Evolutionary conservation across 805 yeast species (phyloP), one percentile per base, ranked within the genome.

Genomic region (Kregervanrija pseudodelftensis): DNA sequence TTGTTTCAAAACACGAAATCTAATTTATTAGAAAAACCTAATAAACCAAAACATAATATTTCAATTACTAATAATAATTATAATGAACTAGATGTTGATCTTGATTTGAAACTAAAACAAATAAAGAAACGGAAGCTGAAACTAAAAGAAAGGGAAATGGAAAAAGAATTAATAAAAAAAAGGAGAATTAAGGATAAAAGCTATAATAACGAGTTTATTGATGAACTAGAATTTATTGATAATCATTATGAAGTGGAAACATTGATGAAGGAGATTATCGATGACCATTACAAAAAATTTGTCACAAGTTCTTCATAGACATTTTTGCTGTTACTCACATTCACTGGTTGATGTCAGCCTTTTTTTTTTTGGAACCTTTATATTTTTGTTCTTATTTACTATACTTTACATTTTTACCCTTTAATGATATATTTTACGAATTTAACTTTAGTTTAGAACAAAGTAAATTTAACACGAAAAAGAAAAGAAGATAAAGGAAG

Each of bases 211-310:
- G 22, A 39, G 8, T 32, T 16, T 11, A 43, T 41, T 10, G 58
- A 55, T 47, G 60, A 56, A 28, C 52, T 48, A 30, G 60, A 57
- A 42, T 47, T 57, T 30, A 47, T 48, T 41, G 46, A 48, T 30
- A 49, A 48, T 44, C 42, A 39, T 13, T 55, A 54, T 36, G 58
- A 57, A 37, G 49, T 49, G 7, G 43, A 37, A 28, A 51, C 47
- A 33, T 44, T 57, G 28, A 46, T 43, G 12, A 44, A 51, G 11
- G 60, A 57, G 38, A 43, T 55, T 11, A 45, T 50, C 10, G 45
- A 49, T 36, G 33, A 32, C 2, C 55, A 52, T 37, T 53, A 51
- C 43, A 40, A 37, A 30, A 36, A 36, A 33, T 48, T 46, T 30
- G 28, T 49, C 11, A 22, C 11, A 4, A 33, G 13, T 33, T 14